Evolutionary conservation across 768 basidiomycete genomes (phyloP).

Genomic region (Boletus vinaceobasis): DNA sequence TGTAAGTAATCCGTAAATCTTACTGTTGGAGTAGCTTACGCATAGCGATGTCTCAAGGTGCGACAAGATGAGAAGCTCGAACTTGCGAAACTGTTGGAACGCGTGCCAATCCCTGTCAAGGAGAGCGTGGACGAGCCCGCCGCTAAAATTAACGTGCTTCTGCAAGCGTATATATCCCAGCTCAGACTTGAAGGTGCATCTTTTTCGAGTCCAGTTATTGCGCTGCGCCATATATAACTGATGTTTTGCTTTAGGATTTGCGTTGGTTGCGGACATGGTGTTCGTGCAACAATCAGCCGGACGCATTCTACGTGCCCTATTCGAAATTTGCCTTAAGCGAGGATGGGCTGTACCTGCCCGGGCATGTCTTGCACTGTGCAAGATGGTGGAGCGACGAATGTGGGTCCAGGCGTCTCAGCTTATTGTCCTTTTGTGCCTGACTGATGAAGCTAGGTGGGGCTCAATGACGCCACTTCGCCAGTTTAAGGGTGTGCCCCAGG

Average conservation of each 20-base stretch:
- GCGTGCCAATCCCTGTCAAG: constrained; percentile 96
- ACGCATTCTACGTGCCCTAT: constrained; percentile 93
- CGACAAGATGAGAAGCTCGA: constrained; percentile 86
- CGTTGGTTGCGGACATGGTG: constrained; percentile 88
- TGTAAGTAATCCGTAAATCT: constrained; percentile 34
- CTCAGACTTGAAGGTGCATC: constrained; percentile 80
- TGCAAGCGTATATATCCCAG: constrained; percentile 93
- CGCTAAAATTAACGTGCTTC: constrained; percentile 93
- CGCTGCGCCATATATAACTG: neutral
- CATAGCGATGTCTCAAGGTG: constrained; percentile 37
- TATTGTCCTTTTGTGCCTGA: neutral
- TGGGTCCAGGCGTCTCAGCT: constrained; percentile 31
- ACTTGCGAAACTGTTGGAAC: constrained; percentile 82
- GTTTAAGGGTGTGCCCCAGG: constrained; percentile 85
- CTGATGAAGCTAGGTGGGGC: constrained; percentile 66
- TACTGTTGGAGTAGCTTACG: constrained; percentile 2
- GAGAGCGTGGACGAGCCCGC: constrained; percentile 95
- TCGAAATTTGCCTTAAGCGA: constrained; percentile 95
- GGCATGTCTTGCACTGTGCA: constrained; percentile 88
- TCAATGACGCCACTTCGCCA: constrained; percentile 97
- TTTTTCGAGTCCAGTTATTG: neutral
- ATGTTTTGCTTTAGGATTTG: constrained; percentile 51
- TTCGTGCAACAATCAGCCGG: constrained; percentile 98
- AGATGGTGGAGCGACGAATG: constrained; percentile 92
- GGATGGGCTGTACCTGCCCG: constrained; percentile 97